Evolutionary conservation across 2,329 filamentous ascomycete genomes (phyloP), one percentile per base, ranked within the genome.

Genomic region (Cercospora brassicicola): DNA sequence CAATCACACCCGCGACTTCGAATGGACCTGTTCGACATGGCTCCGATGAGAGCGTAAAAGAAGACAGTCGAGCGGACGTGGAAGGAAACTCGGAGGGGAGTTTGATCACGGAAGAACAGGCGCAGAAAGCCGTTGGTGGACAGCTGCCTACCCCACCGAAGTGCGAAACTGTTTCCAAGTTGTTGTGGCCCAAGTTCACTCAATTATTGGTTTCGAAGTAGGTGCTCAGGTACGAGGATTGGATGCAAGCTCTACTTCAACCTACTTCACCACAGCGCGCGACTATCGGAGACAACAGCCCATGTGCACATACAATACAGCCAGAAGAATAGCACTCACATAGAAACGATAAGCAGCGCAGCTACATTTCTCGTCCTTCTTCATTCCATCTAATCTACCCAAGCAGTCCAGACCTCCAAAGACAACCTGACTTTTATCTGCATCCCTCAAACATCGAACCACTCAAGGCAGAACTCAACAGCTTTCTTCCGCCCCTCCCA

Each of bases 1-100:
- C 84, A 56, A 88, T 94, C 69, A 91, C 90, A 1, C 90, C 91
- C 0, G 84, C 81, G 0, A 82, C 80, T 0, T 77, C 82, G 1
- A 57, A 74, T 23, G 89, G 89, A 0, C 80, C 82, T 1, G 78
- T 89, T 0, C 83, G 90, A 0, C 78, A 72, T 45, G 78, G 78
- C 0, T 72, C 72, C 20, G 78, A 70, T 60, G 75, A 74, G 53
- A 76, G 76, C 51, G 78, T 81, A 51, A 78, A 76, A 65, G 78
- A 79, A 53, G 78, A 78, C 42, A 76, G 74, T 33, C 72, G 76
- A 56, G 75, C 78, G 39, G 78, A 78, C 62, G 73, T 80, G 2
- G 76, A 80, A 56, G 78, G 77, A 9, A 71, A 67, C 53, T 33
- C n/a, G 1, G 71, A 57, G 23, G 69, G 63, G 10, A 75, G 74